Evolutionary conservation across 192 early-diverging fungal genomes (phyloP), one percentile per base, ranked within the genome.

Genomic region (Entomortierella parvispora): DNA sequence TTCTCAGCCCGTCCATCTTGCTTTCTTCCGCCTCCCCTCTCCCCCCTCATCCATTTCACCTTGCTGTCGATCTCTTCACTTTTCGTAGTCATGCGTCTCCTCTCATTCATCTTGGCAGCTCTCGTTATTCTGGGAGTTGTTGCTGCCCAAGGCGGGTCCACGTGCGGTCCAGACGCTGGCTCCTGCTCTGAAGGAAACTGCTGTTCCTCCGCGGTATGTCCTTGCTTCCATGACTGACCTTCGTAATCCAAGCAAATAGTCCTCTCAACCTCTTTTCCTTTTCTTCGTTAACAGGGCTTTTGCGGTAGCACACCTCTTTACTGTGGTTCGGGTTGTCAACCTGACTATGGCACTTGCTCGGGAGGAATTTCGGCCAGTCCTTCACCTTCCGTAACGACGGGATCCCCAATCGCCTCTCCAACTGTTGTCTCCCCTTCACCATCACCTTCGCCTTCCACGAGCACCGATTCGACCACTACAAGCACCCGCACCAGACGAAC

Each of bases 281-380:
- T 32, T 25, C 8, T 8, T 1, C 3, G 34, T 34, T 50, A 9
- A 45, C 57, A 76, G 71, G 52, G 60, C 34, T 77, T 62, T 31
- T 77, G 72, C 45, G 72, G 72, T 18, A 29, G n/a, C 18, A n/a
- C 40, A 0, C 31, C 23, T 9, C 2, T 4, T 10, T 37, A 77
- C 45, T 77, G 72, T 34, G 65, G 72, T 2, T 0, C 33, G 0
- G 65, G 59, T 5, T 77, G 72, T 28, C 72, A 77, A 23, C 15
- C 59, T 4, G 29, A 33, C 14, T 77, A 40, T 43, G 72, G 72
- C 33, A 17, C 18, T 12, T 67, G 72, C 23, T 22, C 34, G 3
- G 12, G 23, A 17, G 32, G n/a, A 9, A 22, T 15, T 29, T 6
- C 49, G 5, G 7, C 45, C 7, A 15, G 25, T 20, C 8, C 29